Evolutionary conservation across 2,329 filamentous ascomycete species (phyloP), one percentile per base, ranked within the genome.

Genomic region (Albifimbria verrucaria): DNA sequence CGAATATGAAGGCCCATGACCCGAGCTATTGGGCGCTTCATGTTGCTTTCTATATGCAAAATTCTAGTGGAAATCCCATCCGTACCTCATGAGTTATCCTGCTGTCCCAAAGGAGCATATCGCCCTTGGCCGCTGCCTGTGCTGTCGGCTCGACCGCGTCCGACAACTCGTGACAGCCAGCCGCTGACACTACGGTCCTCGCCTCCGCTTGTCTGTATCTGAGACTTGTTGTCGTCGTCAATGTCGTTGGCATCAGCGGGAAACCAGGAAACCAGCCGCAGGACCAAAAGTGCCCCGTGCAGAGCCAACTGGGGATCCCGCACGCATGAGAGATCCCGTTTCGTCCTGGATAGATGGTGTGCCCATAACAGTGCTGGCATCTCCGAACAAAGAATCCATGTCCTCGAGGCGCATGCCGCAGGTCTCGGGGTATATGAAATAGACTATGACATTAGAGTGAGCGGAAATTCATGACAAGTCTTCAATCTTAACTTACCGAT

Each of bases 401-500:
- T 99, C 94, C 73, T 99, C 94, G 49, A 99, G 80, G 53, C 92
- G 88, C 53, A 99, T 87, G 63, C 95, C 95, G 61, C 92, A 94
- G 0, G 94, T 99, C 72, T 99, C 94, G 25, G 94, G 94, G 69
- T 97, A 99, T 61, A 96, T 83, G 73, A 97, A 97, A 74, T 93
- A 99, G 7, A 99, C 94, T 97, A 58, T 11, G 15, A 4, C n/a
- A n/a, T n/a, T n/a, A n/a, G n/a, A n/a, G n/a, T n/a, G n/a, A n/a
- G n/a, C n/a, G n/a, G n/a, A n/a, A n/a, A n/a, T n/a, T n/a, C n/a
- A n/a, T n/a, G n/a, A n/a, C n/a, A n/a, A n/a, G n/a, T n/a, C n/a
- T n/a, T n/a, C 26, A 20, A 17, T n/a, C 3, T 21, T 17, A 45
- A 81, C 89, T 82, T 80, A 97, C 93, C 94, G 74, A 97, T 86